Evolutionary conservation across 2,329 filamentous ascomycete species (phyloP), one percentile per base, ranked within the genome.

Genomic region (Beauveria bassiana): DNA sequence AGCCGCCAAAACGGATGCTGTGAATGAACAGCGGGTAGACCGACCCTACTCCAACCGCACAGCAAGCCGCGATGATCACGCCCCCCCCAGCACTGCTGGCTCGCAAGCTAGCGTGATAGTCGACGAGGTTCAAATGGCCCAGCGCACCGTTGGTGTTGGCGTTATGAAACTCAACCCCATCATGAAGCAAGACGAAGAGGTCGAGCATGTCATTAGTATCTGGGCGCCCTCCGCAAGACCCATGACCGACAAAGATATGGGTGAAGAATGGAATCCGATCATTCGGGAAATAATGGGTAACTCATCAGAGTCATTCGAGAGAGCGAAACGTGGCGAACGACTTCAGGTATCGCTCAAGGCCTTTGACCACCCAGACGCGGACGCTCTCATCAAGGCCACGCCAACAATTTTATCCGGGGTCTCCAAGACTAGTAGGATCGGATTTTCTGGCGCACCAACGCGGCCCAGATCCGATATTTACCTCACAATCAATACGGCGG

Each of bases 401-500:
- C 95, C 95, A 0, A 98, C 93, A 0, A 77, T 96, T 16, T 84
- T 99, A 16, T 88, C 96, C 56, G 87, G 89, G 57, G 84, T 98
- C 63, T 81, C 82, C 62, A 89, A 89, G 72, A 96, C 93, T 0
- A 88, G 82, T 68, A 95, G 95, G 72, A 93, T 98, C 73, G 95
- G 93, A 2, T 98, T 99, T 72, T 91, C 93, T 3, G 93, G 93
- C 14, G 93, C 93, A 1, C 93, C 95, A 0, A 92, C 89, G 0
- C 93, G 91, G 71, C 82, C 89, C 18, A 83, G 96, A 68, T 97
- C 92, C 12, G 96, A 99, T 72, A 98, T 99, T 56, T 99, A 99
- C 71, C 75, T 99, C 50, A 97, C 92, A 0, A 75, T 99, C 53
- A 86, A 86, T 62, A 87, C 91, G 65, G 90, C 91, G 0, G 81